Evolutionary conservation across 805 yeast genomes (phyloP).

Genomic region (Schwanniomyces yamadae): DNA sequence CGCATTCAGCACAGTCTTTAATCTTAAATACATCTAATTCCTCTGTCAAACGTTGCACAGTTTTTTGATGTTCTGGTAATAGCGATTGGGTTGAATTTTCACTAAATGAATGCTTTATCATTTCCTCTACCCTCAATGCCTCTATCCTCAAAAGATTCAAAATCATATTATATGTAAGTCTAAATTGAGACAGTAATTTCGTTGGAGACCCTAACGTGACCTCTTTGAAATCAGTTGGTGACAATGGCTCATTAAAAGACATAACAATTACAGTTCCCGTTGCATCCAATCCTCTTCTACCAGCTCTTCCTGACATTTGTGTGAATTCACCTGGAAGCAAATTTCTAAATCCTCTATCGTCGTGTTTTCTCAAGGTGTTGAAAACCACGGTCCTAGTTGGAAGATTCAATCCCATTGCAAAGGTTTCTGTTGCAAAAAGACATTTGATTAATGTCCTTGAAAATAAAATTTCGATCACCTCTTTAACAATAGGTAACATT

Average conservation of each 20-base stretch:
- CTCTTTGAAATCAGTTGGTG: constrained; percentile 61
- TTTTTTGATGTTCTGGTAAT: constrained; percentile 79
- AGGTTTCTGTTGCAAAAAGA: constrained; percentile 94
- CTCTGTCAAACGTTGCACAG: constrained; percentile 52
- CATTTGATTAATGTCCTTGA: constrained; percentile 85
- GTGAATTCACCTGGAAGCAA: constrained; percentile 95
- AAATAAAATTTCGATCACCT: constrained; percentile 87
- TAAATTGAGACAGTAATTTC: constrained; percentile 84
- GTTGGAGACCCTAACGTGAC: constrained; percentile 89
- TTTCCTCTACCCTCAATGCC: constrained; percentile 94
- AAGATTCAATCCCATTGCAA: constrained; percentile 96
- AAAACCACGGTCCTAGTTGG: constrained; percentile 97
- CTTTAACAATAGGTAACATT: constrained; percentile 86
- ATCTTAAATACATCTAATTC: constrained; percentile 41
- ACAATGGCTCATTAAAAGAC: constrained; percentile 70
- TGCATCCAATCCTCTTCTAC: constrained; percentile 91
- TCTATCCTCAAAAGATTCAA: constrained; percentile 88
- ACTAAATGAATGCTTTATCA: constrained; percentile 93
- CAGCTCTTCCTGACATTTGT: constrained; percentile 99
- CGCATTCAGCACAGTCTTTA: constrained; percentile 35
- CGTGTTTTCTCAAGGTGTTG: constrained; percentile 82
- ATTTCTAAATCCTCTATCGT: constrained; percentile 79
- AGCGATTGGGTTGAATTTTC: constrained; percentile 85
- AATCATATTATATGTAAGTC: constrained; percentile 95
- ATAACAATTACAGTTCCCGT: constrained; percentile 94